These are phyloP conservation scores for Phyllosticta paracitricarpa DNA, from an alignment of 2,329 filamentous ascomycete genomes.

Conservation along the genomic window DNA sequence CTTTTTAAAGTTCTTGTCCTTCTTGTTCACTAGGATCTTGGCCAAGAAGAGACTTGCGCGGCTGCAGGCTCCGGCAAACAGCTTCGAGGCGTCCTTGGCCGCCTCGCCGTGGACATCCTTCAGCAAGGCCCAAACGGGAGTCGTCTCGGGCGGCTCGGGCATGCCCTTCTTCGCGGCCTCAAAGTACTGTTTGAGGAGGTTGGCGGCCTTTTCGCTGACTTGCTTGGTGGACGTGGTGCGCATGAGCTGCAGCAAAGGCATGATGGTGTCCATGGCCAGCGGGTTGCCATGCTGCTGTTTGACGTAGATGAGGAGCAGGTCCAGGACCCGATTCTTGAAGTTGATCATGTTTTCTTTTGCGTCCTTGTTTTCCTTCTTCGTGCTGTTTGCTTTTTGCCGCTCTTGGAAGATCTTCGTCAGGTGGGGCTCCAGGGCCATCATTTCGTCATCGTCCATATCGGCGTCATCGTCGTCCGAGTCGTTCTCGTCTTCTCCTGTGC, in stretches of 20 bases:
- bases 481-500: conserved; percentile 48
- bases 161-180: conserved; percentile 46
- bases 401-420: conserved; percentile 79
- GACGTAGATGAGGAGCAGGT: conserved; percentile 76
- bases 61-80: conserved; percentile 66
- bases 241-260: conserved; percentile 67
- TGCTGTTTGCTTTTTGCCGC: conserved; percentile 47
- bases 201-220: conserved; percentile 61
- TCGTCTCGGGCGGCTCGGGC: conserved; percentile 30
- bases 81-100: conserved; percentile 51
- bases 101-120: conserved; percentile 59
- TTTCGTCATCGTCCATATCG: conserved; percentile 93
- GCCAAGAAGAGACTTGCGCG: conserved; percentile 59
- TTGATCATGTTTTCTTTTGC: conserved; percentile 83
- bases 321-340: conserved; percentile 90
- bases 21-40: conserved; percentile 46
- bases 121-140: conserved; percentile 47
- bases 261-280: conserved; percentile 57
- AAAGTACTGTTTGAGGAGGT: conserved; percentile 63
- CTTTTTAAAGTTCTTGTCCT: conserved; percentile 29
- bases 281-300: conserved; percentile 63
- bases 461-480: conserved; percentile 50
- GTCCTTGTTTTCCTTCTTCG: conserved; percentile 73
- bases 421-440: conserved; percentile 79
- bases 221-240: conserved; percentile 69